Conservation (phyloP, 208 protist genomes). For the Blastocrithidia nonstop region DNA sequence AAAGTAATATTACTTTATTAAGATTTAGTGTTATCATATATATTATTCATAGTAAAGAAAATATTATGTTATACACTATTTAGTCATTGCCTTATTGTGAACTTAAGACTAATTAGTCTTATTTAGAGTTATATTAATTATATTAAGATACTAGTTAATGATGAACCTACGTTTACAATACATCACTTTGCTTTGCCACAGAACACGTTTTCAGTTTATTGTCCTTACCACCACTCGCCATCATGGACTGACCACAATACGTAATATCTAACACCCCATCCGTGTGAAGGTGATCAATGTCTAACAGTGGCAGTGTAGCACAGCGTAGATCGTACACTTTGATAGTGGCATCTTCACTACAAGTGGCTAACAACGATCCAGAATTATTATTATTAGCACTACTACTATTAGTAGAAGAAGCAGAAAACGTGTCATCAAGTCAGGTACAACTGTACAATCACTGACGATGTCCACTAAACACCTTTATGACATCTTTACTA, state of each 20-base stretch:
- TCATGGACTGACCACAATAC: constrained; percentile 34
- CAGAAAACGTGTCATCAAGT: constrained; percentile 39
- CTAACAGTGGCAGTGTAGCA: constrained; percentile 35
- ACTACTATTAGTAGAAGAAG: constrained; percentile 6
- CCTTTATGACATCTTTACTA: constrained; percentile 25
- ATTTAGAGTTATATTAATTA: no score
- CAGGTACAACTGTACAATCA: constrained; percentile 72
- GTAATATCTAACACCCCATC: constrained; percentile 69
- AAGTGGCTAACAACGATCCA: constrained; percentile 36
- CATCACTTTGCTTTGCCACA: constrained; percentile 24
- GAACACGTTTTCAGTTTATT: constrained; percentile 57
- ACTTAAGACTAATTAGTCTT: no score
- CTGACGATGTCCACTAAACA: constrained; percentile 62
- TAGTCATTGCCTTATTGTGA: background rate
- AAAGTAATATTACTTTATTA: no score
- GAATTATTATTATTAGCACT: constrained; percentile 2
- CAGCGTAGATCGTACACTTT: constrained; percentile 63
- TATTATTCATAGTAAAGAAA: no score
- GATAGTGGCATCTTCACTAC: constrained; percentile 54
- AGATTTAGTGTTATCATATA: no score
- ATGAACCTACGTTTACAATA: no score
- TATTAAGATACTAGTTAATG: no score
- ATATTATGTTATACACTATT: constrained; percentile 2
- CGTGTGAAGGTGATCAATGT: constrained; percentile 56
- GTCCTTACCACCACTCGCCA: constrained; percentile 69